Percentiles rank a stretch among this genome's conserved stretches.
These are phyloP conservation scores for Mycena sp. DNA, from an alignment of 1,284 basidiomycete genomes.

Conservation along the genomic window DNA sequence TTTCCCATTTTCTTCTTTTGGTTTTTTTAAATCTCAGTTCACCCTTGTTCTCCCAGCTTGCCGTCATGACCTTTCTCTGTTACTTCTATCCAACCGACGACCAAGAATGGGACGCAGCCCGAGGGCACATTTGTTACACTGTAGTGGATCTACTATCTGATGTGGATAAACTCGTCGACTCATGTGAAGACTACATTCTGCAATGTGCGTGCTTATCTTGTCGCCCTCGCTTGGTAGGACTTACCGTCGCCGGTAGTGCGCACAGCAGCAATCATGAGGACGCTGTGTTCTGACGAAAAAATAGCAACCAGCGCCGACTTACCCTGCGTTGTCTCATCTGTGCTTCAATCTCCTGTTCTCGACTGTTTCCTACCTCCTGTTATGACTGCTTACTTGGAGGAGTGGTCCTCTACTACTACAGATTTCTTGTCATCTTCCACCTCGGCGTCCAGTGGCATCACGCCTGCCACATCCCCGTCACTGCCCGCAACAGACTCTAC, in stretches of 20 bases:
- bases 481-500: neutral
- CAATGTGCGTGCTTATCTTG: neutral
- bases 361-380: neutral
- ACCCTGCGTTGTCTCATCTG: neutral
- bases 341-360: neutral
- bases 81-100: neutral
- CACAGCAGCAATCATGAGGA: neutral
- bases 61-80: neutral
- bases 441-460: neutral
- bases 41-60: neutral
- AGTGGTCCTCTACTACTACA: neutral
- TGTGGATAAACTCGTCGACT: neutral
- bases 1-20: neutral
- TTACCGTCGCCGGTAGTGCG: neutral
- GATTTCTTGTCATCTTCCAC: too few species aligned
- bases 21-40: neutral
- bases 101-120: neutral
- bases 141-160: neutral
- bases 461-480: neutral
- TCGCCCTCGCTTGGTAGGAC: too few species aligned
- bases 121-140: neutral
- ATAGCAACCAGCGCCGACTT: neutral
- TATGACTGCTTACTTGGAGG: neutral
- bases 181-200: neutral
- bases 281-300: neutral